Conservation (phyloP, 371 early-diverging fungal genomes). For the Mortierella sp. region DNA sequence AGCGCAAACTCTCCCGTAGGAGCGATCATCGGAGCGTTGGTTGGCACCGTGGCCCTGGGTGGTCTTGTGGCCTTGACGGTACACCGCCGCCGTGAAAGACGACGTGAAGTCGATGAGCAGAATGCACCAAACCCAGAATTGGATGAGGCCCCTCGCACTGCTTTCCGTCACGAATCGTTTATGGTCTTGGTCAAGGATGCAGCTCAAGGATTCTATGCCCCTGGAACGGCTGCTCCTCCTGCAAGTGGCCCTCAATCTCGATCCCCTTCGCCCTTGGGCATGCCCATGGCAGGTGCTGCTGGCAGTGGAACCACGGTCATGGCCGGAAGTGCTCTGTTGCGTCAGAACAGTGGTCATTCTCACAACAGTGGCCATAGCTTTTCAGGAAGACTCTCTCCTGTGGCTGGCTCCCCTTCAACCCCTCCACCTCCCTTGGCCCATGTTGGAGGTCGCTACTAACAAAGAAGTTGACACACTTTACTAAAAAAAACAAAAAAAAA, state of each 20-base stretch:
- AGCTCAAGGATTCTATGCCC: conserved; percentile 45
- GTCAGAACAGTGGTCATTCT: conserved; percentile 34
- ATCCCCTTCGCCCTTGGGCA: conserved; percentile 8
- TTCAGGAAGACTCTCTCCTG: conserved; percentile 18
- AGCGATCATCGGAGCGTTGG: conserved; percentile 29
- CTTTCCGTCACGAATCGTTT: conserved; percentile 52
- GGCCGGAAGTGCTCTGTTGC: conserved; percentile 21
- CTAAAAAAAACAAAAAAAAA: not conserved
- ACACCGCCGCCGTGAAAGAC: conserved; percentile 37
- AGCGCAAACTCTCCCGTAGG: conserved; percentile 14
- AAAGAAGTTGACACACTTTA: not conserved
- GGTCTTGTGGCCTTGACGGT: conserved; percentile 41
- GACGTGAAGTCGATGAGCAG: conserved; percentile 17
- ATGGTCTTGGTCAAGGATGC: conserved; percentile 54
- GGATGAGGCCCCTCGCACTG: conserved; percentile 50
- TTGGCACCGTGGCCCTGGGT: conserved; percentile 32
- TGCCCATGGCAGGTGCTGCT: conserved; percentile 7
- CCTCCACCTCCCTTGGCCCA: conserved; percentile 41
- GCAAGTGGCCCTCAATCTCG: conserved; percentile 12
- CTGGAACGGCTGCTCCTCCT: conserved; percentile 25
- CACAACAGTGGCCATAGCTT: conserved; percentile 37
- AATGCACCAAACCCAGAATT: conserved; percentile 7
- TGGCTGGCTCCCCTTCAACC: conserved; percentile 14
- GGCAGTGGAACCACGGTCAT: conserved; percentile 35
- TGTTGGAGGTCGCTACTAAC: conserved; percentile 23